Evolutionary conservation across 2,329 filamentous ascomycete genomes (phyloP).

Genomic region (Arthroderma sp.): DNA sequence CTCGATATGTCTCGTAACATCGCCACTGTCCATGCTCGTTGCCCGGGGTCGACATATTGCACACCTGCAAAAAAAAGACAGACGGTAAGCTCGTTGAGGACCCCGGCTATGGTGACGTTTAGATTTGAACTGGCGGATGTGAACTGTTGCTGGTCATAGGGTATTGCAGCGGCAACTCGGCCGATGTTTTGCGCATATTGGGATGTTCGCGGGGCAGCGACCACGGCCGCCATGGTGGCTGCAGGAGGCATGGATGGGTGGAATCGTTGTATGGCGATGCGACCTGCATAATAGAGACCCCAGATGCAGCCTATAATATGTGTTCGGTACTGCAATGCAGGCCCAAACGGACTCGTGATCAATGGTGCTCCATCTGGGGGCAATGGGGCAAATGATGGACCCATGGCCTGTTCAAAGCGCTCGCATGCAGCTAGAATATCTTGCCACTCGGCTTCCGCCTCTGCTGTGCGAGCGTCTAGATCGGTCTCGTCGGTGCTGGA

Average conservation of each 20-base stretch:
- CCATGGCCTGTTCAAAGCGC: conserved; percentile 46
- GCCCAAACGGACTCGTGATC: conserved; percentile 63
- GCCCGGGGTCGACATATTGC: conserved; percentile 57
- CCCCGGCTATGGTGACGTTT: conserved; percentile 65
- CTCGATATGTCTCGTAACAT: conserved; percentile 63
- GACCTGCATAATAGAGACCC: conserved; percentile 74
- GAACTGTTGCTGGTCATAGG: conserved; percentile 32
- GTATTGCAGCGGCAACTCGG: conserved; percentile 62
- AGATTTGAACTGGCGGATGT: conserved; percentile 39
- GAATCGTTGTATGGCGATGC: conserved; percentile 67
- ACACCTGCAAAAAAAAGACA: conserved; percentile 78
- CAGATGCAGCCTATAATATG: conserved; percentile 80
- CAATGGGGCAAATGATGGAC: conserved; percentile 64
- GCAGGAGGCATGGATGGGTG: conserved; percentile 88
- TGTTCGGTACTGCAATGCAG: conserved; percentile 67
- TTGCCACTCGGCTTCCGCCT: conserved; percentile 69
- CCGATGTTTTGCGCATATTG: conserved; percentile 63
- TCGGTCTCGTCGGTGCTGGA: conserved; percentile 40
- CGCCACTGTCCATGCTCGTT: conserved; percentile 66
- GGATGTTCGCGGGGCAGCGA: conserved; percentile 61
- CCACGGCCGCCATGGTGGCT: conserved; percentile 72
- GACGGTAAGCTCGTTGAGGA: conserved; percentile 70
- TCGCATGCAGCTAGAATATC: conserved; percentile 33
- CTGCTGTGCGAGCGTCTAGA: conserved; percentile 51
- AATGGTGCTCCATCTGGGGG: conserved; percentile 53